Base-by-base conservation (phyloP, 2,329 filamentous ascomycete species). In the Calonectria ilicicola region DNA sequence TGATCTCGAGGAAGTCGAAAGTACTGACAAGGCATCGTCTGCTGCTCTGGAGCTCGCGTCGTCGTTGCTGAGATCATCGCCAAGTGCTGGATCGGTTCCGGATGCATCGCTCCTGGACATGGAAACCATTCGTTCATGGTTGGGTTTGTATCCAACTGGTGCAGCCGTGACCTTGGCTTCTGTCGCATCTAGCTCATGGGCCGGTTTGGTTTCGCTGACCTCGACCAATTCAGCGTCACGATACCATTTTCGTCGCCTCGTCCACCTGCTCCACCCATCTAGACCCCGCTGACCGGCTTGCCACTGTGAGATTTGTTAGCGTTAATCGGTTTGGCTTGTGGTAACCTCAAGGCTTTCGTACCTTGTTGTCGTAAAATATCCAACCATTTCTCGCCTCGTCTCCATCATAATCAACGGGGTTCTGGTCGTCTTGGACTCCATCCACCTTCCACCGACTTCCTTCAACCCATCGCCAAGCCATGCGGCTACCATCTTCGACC, bases 281-380 rank as follows among this genome's bases (percentile, higher is more conserved):
- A 91, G 89, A 4, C 94, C 95, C 72, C 95, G 91, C 19, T 94
- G 93, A 21, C 96, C 96, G 77, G 95, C 93, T 82, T 95, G 93
- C 97, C 97, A 99, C 93, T 97, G 3, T 4, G 53, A 9, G n/a
- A 15, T 27, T 46, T 19, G 75, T 80, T 65, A 77, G 66, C 15
- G 46, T 14, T 35, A 2, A 8, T 23, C 19, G 10, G 7, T 35
- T 10, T 3, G 19, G 17, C 14, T 29, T 42, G 14, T 12, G 3
- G 15, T 27, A 19, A n/a, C 12, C 3, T 12, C 14, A 12, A 4
- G 6, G 2, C 7, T 5, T 27, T 6, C 29, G 0, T 85, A 95
- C 95, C 92, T 98, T 98, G 82, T 96, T 98, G 81, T 99, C 97
- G 81, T 98, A 99, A 83, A 97, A 99, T 44, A 98, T 95, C 97